phyloP scores from a whole-genome alignment of 2,329 filamentous ascomycete species.

The Chrysoporthe cubensis region DNA sequence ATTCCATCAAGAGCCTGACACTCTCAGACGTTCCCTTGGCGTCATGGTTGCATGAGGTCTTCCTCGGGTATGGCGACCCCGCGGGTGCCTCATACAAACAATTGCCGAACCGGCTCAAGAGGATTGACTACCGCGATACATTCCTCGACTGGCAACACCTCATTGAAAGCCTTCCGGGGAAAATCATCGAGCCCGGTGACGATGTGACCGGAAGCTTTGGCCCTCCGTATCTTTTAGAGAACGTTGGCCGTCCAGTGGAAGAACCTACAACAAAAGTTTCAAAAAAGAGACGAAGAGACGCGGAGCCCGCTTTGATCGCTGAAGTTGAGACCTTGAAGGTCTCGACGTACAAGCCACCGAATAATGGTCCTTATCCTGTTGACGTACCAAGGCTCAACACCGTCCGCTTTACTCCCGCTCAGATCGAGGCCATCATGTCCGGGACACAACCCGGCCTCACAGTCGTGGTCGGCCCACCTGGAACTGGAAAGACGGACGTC shows the following conservation, averaged over 20 bases:
- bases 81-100: conserved; percentile 84
- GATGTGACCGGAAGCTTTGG: conserved; percentile 74
- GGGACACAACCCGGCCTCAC: conserved; percentile 94
- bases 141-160: conserved; percentile 96
- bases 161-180: conserved; percentile 85
- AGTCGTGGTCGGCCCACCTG: conserved; percentile 90
- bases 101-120: conserved; percentile 75
- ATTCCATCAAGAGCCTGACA: conserved; percentile 86
- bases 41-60: conserved; percentile 93
- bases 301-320: conserved; percentile 66
- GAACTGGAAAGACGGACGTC: conserved; percentile 98
- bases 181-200: conserved; percentile 78
- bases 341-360: conserved; percentile 86
- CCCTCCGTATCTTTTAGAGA: conserved; percentile 85
- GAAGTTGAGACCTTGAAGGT: conserved; percentile 75
- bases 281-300: conserved; percentile 86
- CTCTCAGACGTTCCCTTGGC: conserved; percentile 85
- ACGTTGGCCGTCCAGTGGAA: conserved; percentile 57
- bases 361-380: conserved; percentile 85
- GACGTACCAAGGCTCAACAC: conserved; percentile 81
- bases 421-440: conserved; percentile 90
- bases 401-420: conserved; percentile 87
- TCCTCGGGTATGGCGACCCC: conserved; percentile 95
- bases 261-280: conserved; percentile 62
- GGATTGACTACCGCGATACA: conserved; percentile 89